Evolutionary conservation across 371 early-diverging fungal genomes (phyloP), one percentile per base, ranked within the genome.

Genomic region (Rhizopus arrhizus): DNA sequence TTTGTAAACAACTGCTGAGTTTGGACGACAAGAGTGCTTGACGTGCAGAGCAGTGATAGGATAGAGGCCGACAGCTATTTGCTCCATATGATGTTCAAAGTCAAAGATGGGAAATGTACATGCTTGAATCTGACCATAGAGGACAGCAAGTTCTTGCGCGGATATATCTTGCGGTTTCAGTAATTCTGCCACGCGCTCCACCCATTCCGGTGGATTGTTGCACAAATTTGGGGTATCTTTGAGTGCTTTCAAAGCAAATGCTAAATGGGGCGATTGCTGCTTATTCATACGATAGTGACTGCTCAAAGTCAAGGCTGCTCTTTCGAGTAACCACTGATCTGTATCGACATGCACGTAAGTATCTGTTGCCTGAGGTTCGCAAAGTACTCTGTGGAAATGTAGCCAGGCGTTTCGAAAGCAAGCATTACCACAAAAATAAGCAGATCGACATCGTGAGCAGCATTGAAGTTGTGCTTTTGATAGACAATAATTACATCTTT

Each of bases 11-110:
- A 88, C 82, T 22, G 81, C 82, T 16, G 87, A 79, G 55, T 93
- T 95, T 12, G 95, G 95, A 9, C 77, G 71, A 66, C 95, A 95
- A 3, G 91, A 90, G 71, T 95, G 95, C 61, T 86, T 86, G 49
- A 94, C 64, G 32, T 59, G 81, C 51, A 92, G 70, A 2, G 92
- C 77, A 0, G 85, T 90, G 15, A 91, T 57, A 0, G 94, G 92
- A 60, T 87, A 92, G 12, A 88, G 80, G 12, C 91, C 92, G 15
- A 87, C 85, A 0, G 85, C 94, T 53, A 90, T 67, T 3, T 78
- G 66, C 36, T 88, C 87, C 48, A 90, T 58, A 9, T 89, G 81
- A 2, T 78, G 64, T 43, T 90, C 91, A 52, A 43, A 34, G 50
- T 69, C 69, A 5, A 50, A 32, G 38, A 69, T 69, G 31, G 65